phyloP scores from a whole-genome alignment of 805 yeast genomes.

The Ogataea nitratoaversa region DNA sequence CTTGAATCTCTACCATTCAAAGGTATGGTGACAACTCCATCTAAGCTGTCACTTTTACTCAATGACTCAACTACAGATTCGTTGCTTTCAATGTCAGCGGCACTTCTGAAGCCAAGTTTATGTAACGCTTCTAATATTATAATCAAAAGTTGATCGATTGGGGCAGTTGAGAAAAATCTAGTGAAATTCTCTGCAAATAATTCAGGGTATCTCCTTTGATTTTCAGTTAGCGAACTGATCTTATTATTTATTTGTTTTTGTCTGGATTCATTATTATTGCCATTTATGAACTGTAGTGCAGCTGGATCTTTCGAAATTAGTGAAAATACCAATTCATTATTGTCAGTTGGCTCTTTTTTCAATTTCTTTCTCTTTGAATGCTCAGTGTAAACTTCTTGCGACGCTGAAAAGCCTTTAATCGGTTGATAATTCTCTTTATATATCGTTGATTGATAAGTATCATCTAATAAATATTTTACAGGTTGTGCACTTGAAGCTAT shows the following conservation, averaged over 20 bases:
- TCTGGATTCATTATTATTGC: constrained; percentile 14
- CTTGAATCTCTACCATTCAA: constrained; percentile 41
- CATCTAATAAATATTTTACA: constrained; percentile 35
- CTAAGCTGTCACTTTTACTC: constrained; percentile 25
- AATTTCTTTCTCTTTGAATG: constrained; percentile 30
- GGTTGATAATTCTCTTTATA: constrained; percentile 25
- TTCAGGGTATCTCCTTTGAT: constrained; percentile 20
- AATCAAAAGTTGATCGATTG: constrained; percentile 40
- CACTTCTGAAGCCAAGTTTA: constrained; percentile 36
- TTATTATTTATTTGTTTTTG: constrained; percentile 20
- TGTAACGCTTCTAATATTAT: constrained; percentile 39
- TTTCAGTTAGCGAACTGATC: constrained; percentile 15
- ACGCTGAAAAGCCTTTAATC: constrained; percentile 28
- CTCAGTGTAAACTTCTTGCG: constrained; percentile 41
- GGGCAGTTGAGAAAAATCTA: constrained; percentile 44
- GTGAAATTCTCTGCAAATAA: constrained; percentile 44
- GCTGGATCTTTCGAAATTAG: constrained; percentile 49
- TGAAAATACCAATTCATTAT: constrained; percentile 31
- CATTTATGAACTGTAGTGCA: constrained; percentile 40
- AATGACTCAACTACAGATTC: constrained; percentile 19
- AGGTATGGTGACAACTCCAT: constrained; percentile 34
- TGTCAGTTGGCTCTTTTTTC: constrained; percentile 24
- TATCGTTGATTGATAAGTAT: constrained; percentile 24
- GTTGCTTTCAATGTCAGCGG: constrained; percentile 15
- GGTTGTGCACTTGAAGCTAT: constrained; percentile 42